Base-by-base conservation (phyloP, 768 basidiomycete genomes). In the Strobilomyces confusus region DNA sequence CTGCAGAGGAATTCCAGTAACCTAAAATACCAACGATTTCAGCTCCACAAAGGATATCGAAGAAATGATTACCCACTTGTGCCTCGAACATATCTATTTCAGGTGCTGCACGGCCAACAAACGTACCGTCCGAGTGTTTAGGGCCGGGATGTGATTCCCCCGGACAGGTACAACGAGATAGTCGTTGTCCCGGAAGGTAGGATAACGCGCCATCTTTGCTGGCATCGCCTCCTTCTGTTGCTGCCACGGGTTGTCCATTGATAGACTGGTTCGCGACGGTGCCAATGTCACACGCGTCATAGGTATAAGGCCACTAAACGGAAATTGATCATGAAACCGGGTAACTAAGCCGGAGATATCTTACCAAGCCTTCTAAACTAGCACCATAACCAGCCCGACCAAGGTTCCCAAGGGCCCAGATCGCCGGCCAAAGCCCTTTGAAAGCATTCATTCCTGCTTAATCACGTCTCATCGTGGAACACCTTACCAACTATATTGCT, bases 1-100 rank as follows among this genome's bases (percentile, higher is more conserved):
- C 6, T 65, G 54, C 58, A 80, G 75, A 56, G 69, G 77, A 12
- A 60, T 67, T 36, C 65, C 72, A 56, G 70, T 79, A 59, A 79
- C 79, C 86, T 74, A 68, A 59, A 54, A 71, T 69, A 26, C 33
- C 44, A n/a, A 54, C 9, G 9, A 64, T 65, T 22, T 56, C 25
- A 38, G 44, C 38, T 37, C n/a, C 34, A 25, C 32, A 33, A 22
- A 7, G 14, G 57, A 58, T 49, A 63, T 51, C 42, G 60, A 44
- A 30, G 17, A 66, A 22, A 60, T 34, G 20, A 48, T 52, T 34
- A 51, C 61, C 30, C 46, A 71, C 68, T 71, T 88, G 84, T 8
- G 92, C 92, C 72, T 95, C 94, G 53, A 95, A 86, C 43, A 95
- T 67, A 68, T 95, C 94, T 47, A 95, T 94, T 68, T 95, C 92